Percentiles rank a stretch among this genome's conserved stretches.
Evolutionary conservation across 352 stramenopile genomes (phyloP).

Genomic region (Phytophthora idaei): DNA sequence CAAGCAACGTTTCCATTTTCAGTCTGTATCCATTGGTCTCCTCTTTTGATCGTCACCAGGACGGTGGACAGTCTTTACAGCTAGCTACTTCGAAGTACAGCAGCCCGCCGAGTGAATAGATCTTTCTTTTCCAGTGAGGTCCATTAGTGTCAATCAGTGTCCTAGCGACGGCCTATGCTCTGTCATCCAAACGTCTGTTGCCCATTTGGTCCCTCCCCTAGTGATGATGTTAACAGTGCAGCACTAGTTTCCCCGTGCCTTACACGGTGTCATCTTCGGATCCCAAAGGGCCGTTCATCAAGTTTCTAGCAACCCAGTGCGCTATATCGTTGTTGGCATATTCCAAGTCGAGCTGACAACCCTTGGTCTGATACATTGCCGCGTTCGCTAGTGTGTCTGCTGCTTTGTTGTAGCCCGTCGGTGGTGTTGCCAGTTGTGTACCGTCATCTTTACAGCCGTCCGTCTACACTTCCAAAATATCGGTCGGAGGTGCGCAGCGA

Average conservation of each 20-base stretch:
- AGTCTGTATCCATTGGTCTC: too few relatives aligned
- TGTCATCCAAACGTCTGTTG: not conserved
- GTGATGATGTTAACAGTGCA: not conserved
- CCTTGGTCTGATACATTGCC: not conserved
- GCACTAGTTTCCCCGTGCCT: not conserved
- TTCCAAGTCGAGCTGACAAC: not conserved
- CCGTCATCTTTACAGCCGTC: not conserved
- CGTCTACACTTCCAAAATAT: not conserved
- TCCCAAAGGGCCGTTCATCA: not conserved
- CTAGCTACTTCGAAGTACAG: too few relatives aligned
- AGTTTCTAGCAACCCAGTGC: not conserved
- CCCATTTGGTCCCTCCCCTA: not conserved
- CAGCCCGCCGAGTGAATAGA: too few relatives aligned
- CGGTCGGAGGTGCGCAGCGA: not conserved
- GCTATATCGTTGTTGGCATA: not conserved
- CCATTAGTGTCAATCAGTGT: not conserved
- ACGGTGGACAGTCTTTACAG: too few relatives aligned
- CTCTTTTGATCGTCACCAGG: too few relatives aligned
- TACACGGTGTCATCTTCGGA: not conserved
- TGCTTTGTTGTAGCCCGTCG: not conserved
- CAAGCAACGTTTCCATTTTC: too few relatives aligned
- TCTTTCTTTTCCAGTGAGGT: not conserved
- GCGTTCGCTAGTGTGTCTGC: not conserved
- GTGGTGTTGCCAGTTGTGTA: not conserved
- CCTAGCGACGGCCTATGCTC: not conserved